Evolutionary conservation across 805 yeast species (phyloP).

Genomic region (Yarrowia bubula): DNA sequence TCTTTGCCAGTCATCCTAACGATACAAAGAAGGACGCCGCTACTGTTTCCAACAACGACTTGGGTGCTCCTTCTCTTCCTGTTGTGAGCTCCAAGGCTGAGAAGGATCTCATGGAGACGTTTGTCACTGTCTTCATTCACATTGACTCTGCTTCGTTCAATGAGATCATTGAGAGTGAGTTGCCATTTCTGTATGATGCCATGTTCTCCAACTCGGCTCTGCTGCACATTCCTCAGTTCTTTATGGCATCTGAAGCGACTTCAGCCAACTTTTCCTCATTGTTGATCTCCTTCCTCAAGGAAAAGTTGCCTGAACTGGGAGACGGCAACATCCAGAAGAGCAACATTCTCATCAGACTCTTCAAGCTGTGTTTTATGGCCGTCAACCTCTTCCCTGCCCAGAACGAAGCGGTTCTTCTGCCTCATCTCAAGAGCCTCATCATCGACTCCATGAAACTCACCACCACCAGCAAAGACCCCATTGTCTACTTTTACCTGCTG

Average conservation of each 20-base stretch:
- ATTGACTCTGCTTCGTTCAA: slow-evolving; percentile 94
- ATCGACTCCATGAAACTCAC: slow-evolving; percentile 74
- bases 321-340: slow-evolving; percentile 73
- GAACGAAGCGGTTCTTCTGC: slow-evolving; percentile 83
- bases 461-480: slow-evolving; percentile 85
- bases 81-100: slow-evolving; percentile 88
- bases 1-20: slow-evolving; percentile 53
- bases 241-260: slow-evolving; percentile 90
- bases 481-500: slow-evolving; percentile 82
- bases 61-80: slow-evolving; percentile 71
- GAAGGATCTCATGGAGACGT: slow-evolving; percentile 90
- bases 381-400: slow-evolving; percentile 82
- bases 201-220: slow-evolving; percentile 82
- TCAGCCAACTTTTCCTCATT: slow-evolving; percentile 89
- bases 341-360: slow-evolving; percentile 76
- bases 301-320: slow-evolving; percentile 74
- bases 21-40: slow-evolving; percentile 38
- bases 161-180: slow-evolving; percentile 80
- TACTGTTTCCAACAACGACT: slow-evolving; percentile 35
- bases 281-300: slow-evolving; percentile 69
- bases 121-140: slow-evolving; percentile 90
- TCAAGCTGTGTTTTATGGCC: slow-evolving; percentile 93
- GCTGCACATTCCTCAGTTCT: slow-evolving; percentile 88
- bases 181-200: slow-evolving; percentile 71
- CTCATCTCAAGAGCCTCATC: slow-evolving; percentile 81